Conservation (phyloP, 2,329 filamentous ascomycete genomes). For the Calonectria hawksworthii region DNA sequence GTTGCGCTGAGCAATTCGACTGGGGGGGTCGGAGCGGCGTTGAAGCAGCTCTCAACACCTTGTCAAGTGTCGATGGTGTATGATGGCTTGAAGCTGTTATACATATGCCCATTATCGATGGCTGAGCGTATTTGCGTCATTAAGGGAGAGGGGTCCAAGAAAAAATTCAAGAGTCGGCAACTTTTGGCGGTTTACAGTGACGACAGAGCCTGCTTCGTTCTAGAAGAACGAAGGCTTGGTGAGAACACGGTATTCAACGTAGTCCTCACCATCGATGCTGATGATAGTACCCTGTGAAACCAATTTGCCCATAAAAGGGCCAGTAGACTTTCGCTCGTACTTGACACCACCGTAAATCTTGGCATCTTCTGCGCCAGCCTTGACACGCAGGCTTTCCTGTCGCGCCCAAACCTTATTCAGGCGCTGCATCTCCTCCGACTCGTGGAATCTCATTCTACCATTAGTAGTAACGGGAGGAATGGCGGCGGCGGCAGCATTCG, state of each 20-base stretch:
- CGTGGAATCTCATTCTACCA: conserved; percentile 56
- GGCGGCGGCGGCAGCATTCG: conserved; percentile 48
- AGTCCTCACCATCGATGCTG: conserved; percentile 76
- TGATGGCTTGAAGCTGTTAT: neutral
- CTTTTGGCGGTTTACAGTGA: neutral
- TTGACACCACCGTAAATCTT: conserved; percentile 72
- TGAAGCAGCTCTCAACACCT: neutral
- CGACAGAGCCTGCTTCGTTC: neutral
- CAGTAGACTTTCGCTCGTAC: conserved; percentile 73
- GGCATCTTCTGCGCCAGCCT: conserved; percentile 62
- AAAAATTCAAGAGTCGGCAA: neutral
- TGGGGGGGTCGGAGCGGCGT: neutral
- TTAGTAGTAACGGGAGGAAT: conserved; percentile 40
- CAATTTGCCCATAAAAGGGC: conserved; percentile 74
- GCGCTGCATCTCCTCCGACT: conserved; percentile 64
- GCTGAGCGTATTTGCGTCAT: neutral
- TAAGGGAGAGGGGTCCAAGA: neutral
- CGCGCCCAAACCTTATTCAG: conserved; percentile 69
- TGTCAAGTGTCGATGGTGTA: conserved; percentile 1
- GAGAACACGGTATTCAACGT: conserved; percentile 75
- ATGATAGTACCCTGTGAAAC: conserved; percentile 73
- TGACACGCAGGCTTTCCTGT: conserved; percentile 64
- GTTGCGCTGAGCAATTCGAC: neutral
- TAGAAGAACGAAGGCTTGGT: conserved; percentile 74
- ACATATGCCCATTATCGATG: neutral